A percentile compares a stretch with the other conserved stretches of the same genome.
Conservation (phyloP, 441 rosid species). For the Populus tomentosa region DNA sequence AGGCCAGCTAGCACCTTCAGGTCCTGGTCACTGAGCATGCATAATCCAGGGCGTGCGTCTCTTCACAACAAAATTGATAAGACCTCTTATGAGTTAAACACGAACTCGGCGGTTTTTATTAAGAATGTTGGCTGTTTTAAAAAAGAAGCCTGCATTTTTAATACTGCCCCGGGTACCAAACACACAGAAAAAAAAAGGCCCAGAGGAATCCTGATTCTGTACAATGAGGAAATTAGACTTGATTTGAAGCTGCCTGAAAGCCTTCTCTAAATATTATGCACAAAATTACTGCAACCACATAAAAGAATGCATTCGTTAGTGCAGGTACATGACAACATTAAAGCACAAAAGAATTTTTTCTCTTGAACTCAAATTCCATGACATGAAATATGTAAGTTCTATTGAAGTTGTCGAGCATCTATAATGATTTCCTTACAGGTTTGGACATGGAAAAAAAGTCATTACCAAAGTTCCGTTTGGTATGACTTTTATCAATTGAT, state of each 20-base stretch:
- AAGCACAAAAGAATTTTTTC: too few species aligned
- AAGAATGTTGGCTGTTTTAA: slow-evolving; percentile 29
- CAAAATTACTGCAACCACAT: slow-evolving; percentile 20
- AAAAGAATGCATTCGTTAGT: not conserved
- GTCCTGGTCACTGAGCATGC: slow-evolving; percentile 6
- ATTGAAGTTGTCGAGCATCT: not conserved
- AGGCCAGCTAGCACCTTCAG: slow-evolving; percentile 11
- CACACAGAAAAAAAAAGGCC: slow-evolving; percentile 18
- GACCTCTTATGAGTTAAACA: slow-evolving; percentile 6
- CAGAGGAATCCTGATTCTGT: slow-evolving; percentile 16
- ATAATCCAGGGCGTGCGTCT: not conserved
- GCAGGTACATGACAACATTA: not conserved
- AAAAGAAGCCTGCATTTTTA: slow-evolving; percentile 26
- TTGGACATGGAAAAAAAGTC: not conserved
- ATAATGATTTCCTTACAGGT: not conserved
- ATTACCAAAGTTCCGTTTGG: not conserved
- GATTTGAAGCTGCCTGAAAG: slow-evolving; percentile 16
- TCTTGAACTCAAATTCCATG: not conserved
- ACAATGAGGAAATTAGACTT: slow-evolving; percentile 17
- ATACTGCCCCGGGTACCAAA: slow-evolving; percentile 14
- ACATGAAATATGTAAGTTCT: not conserved
- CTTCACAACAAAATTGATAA: not conserved
- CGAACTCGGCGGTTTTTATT: slow-evolving; percentile 15
- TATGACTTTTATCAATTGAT: not conserved
- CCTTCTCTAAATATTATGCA: slow-evolving; percentile 6